Base-by-base conservation (phyloP, 768 basidiomycete species). In the Psilocybe tampanensis region DNA sequence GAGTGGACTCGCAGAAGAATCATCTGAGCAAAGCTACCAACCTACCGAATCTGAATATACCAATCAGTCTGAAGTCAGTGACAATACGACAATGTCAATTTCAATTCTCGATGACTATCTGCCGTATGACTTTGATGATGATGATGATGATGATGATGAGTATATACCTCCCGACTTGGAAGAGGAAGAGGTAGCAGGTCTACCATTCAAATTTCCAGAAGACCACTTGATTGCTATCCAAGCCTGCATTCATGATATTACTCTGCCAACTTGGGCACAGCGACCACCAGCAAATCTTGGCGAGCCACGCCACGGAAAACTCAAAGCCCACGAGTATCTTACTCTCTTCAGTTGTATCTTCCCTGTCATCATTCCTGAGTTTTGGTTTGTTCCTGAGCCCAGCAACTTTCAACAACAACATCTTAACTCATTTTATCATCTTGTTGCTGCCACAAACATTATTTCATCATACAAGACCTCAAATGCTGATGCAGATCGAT, bases 301-400 rank as follows among this genome's bases (percentile, higher is more conserved):
- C 8, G 68, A 74, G 36, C 33, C 57, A 9, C 59, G 39, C 1
- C 72, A 73, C 59, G 71, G 70, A n/a, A 73, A 74, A 45, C 63
- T 75, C 6, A 73, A 73, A 53, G 71, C 70, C 22, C 56, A 71
- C 54, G 59, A 73, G 47, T 68, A 57, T 24, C 61, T 70, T n/a
- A 59, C 53, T 9, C 63, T 71, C 4, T 73, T 71, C 44, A 65
- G 60, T 9, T 52, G 52, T 3, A 64, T 72, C 21, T 67, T 73
- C 22, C 70, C 70, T 2, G 50, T 75, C 3, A 60, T 70, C 26
- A 51, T 75, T 52, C 70, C 70, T 8, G 62, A 70, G 39, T 29
- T 72, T 12, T 72, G 70, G 71, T 62, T 53, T 23, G 9, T 26
- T 21, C 42, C 53, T 36, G 42, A 55, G 29, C 48, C 23, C 9